phyloP scores from a whole-genome alignment of 495 filamentous ascomycete species.

The Collariella sp. region DNA sequence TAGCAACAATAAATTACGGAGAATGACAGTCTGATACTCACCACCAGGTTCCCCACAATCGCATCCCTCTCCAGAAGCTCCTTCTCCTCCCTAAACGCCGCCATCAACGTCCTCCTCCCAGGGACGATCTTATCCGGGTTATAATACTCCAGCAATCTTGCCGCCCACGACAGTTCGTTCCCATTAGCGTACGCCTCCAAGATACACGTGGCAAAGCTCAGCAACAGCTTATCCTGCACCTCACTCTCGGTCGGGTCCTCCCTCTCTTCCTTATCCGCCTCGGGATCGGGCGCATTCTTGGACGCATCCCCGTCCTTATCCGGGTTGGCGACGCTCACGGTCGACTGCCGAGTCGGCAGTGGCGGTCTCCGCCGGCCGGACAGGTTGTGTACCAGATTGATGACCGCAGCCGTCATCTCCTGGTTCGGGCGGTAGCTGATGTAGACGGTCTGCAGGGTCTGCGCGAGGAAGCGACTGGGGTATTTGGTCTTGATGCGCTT shows the following conservation, averaged over 20 bases:
- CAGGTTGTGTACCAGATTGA: conserved; percentile 67
- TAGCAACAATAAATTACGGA: background rate
- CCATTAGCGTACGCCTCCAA: conserved; percentile 68
- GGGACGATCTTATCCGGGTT: conserved; percentile 53
- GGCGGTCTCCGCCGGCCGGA: conserved; percentile 65
- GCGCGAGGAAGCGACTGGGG: conserved; percentile 87
- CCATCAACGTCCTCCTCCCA: conserved; percentile 47
- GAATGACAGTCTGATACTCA: conserved; percentile 34
- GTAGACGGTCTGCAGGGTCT: conserved; percentile 69
- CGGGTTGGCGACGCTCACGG: conserved; percentile 46
- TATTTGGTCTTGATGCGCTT: conserved; percentile 80
- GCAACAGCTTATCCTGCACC: conserved; percentile 61
- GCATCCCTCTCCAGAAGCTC: conserved; percentile 55
- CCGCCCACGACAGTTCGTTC: conserved; percentile 62
- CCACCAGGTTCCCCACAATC: conserved; percentile 68
- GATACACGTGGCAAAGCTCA: conserved; percentile 79
- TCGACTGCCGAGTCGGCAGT: conserved; percentile 61
- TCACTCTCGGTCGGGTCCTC: conserved; percentile 51
- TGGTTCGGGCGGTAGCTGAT: conserved; percentile 53
- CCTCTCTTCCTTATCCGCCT: conserved; percentile 50
- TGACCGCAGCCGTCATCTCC: conserved; percentile 63
- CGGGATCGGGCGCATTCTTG: conserved; percentile 68
- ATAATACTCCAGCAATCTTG: conserved; percentile 64
- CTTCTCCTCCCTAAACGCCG: conserved; percentile 55
- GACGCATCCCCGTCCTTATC: conserved; percentile 36